Evolutionary conservation across 495 filamentous ascomycete genomes (phyloP).

Genomic region (Xylaria telfairii): DNA sequence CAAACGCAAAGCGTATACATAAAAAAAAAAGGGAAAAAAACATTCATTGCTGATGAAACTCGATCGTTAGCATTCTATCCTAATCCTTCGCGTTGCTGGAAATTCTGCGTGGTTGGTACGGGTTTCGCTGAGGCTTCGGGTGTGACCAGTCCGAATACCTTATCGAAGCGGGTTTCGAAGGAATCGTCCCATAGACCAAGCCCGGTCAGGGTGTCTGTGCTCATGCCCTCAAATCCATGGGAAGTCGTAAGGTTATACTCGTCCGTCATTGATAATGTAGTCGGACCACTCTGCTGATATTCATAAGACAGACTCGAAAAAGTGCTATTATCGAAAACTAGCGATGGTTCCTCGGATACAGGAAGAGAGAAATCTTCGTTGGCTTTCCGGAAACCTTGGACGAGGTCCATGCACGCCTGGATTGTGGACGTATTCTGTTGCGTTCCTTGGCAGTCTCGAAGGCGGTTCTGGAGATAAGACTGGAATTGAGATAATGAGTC

Average conservation of each 20-base stretch:
- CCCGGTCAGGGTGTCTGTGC: not conserved
- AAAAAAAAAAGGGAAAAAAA: not conserved
- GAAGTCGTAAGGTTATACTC: not conserved
- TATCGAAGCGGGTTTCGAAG: not conserved
- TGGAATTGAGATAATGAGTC: constrained; percentile 11
- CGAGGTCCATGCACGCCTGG: not conserved
- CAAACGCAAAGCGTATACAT: not conserved
- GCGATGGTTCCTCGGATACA: not conserved
- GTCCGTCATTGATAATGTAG: not conserved
- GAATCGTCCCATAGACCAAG: not conserved
- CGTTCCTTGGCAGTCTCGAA: not conserved
- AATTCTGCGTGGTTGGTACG: not conserved
- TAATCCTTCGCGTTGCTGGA: not conserved
- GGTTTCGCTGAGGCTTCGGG: not conserved
- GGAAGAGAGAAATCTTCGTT: not conserved
- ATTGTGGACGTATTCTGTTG: not conserved
- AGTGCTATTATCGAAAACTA: not conserved
- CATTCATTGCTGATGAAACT: not conserved
- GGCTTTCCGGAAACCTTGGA: not conserved
- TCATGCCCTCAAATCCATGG: not conserved
- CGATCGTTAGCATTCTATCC: not conserved
- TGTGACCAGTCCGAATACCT: not conserved
- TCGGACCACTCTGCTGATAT: not conserved
- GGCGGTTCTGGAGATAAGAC: not conserved
- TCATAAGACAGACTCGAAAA: not conserved